Evolutionary conservation across 768 basidiomycete genomes (phyloP).

Genomic region (Wakefieldia striispora): DNA sequence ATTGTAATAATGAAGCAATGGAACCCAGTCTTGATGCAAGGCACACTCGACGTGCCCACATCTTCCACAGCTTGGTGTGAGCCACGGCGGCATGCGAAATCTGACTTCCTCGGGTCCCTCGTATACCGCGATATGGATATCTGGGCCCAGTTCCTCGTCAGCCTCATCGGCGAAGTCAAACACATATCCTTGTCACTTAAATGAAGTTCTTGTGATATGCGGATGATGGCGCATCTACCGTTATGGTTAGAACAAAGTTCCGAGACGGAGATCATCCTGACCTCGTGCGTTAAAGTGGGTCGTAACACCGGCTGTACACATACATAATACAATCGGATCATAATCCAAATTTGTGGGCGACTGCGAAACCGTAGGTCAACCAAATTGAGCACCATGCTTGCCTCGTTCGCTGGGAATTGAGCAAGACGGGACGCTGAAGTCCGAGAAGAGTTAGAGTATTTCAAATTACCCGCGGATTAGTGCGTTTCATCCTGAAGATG

Average conservation of each 20-base stretch:
- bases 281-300: slow-evolving; percentile 33
- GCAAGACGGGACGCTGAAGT: background rate
- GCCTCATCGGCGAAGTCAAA: slow-evolving; percentile 6
- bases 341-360: background rate
- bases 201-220: slow-evolving; percentile 7
- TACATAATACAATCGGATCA: slow-evolving; percentile 18
- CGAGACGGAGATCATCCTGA: slow-evolving; percentile 23
- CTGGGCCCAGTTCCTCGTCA: background rate
- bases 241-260: slow-evolving; percentile 13
- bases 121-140: slow-evolving; percentile 21
- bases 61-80: slow-evolving; percentile 17
- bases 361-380: background rate
- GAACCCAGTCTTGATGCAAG: slow-evolving; percentile 18
- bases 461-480: slow-evolving; percentile 23
- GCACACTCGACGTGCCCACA: slow-evolving; percentile 8
- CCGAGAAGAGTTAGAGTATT: slow-evolving; percentile 27
- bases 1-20: slow-evolving; percentile 25
- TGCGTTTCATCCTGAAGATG: slow-evolving; percentile 15
- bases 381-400: background rate
- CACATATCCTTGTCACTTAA: slow-evolving; percentile 4
- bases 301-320: slow-evolving; percentile 6
- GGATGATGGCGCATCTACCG: slow-evolving; percentile 2
- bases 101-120: slow-evolving; percentile 3
- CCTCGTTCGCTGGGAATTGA: background rate
- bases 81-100: slow-evolving; percentile 4